Evolutionary conservation across 2,329 filamentous ascomycete genomes (phyloP), one percentile per base, ranked within the genome.

Genomic region (Celoporthe dispersa): DNA sequence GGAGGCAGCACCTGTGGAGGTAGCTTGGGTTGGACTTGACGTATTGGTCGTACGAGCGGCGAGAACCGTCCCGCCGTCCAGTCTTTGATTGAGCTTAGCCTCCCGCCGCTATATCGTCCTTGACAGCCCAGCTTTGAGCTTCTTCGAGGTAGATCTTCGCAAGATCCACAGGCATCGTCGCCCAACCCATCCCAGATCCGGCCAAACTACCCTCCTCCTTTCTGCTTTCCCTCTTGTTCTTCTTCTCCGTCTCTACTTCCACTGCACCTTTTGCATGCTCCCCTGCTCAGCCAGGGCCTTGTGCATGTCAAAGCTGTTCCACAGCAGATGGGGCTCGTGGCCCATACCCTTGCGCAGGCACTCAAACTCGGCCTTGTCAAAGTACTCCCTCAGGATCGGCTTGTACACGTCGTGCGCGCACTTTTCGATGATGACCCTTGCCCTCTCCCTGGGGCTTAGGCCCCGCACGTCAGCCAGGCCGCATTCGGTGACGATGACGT

Each of bases 241-340:
- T 59, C 7, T 35, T 37, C 35, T 28, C n/a, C n/a, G n/a, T n/a
- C 5, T 37, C 9, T 69, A 72, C 90, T 91, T 94, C 73, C 83
- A 87, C 76, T 87, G 85, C 74, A 94, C 86, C 90, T 94, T 94
- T 73, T 82, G 82, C 94, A 97, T 97, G 75, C 92, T 96, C 33
- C 94, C 94, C 79, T 95, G 88, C 83, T 94, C 91, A 70, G 89
- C 83, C 71, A 97, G 81, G 73, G 94, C 92, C 85, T 91, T 91
- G 83, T 97, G 94, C 90, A 97, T 92, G 80, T 97, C 93, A 79
- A 97, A 97, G 62, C 87, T 85, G 81, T 97, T 92, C 86, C 90
- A 97, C 73, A 97, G 84, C 78, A 97, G 82, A 80, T 97, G 94
- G 35, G 94, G 94, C 85, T 97, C 92, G 81, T 97, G 94, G 28